Conservation (phyloP, 305 asterid genomes). For the Fraxinus sp. region DNA sequence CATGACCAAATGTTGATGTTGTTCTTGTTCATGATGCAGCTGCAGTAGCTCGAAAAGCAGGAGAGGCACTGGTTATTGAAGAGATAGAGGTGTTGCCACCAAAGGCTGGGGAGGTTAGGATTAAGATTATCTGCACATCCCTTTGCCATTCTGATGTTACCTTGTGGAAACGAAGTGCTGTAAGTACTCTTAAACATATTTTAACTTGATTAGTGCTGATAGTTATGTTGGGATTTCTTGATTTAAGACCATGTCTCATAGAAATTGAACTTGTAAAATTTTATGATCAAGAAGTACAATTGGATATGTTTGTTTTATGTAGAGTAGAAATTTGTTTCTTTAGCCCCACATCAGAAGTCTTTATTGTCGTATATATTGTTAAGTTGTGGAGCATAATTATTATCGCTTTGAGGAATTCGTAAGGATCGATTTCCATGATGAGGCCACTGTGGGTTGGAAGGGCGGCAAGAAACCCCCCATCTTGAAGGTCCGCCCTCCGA, state of each 20-base stretch:
- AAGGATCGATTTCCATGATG: neutral
- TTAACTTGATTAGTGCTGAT: neutral
- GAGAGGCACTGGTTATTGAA: conserved; percentile 39
- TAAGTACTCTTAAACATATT: conserved; percentile 16
- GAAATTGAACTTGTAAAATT: neutral
- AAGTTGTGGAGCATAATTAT: neutral
- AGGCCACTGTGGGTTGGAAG: neutral
- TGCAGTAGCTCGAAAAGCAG: conserved; percentile 45
- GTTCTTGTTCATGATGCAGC: conserved; percentile 20
- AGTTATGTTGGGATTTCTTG: neutral
- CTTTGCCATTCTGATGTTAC: conserved; percentile 47
- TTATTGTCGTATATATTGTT: no score
- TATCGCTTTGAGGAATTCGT: neutral
- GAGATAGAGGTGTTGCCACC: conserved; percentile 49
- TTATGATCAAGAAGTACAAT: neutral
- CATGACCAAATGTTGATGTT: neutral
- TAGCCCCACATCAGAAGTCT: neutral
- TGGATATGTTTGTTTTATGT: neutral
- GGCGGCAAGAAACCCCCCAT: neutral
- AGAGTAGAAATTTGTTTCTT: neutral
- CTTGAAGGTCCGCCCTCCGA: neutral
- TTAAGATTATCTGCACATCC: conserved; percentile 49
- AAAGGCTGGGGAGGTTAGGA: conserved; percentile 41
- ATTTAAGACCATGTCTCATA: neutral
- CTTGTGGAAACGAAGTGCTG: conserved; percentile 33